phyloP scores from a whole-genome alignment of 2,329 filamentous ascomycete genomes.

The Alternaria ventricosa region DNA sequence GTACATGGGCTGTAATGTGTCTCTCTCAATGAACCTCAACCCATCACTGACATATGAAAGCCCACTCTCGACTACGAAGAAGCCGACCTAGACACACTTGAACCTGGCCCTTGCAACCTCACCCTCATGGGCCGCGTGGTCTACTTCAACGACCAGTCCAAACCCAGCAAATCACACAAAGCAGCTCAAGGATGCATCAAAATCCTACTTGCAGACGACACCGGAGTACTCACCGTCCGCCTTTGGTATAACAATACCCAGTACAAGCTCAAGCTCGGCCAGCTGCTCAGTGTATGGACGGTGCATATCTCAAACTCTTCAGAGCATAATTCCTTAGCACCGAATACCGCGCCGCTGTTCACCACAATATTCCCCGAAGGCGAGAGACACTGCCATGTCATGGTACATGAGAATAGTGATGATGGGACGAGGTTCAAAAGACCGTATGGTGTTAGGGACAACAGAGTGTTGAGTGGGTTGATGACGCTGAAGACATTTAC shows the following conservation, averaged over 20 bases:
- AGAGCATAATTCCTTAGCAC: conserved; percentile 50
- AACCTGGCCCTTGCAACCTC: conserved; percentile 59
- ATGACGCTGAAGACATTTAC: conserved; percentile 65
- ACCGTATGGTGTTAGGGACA: conserved; percentile 53
- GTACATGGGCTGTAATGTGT: conserved; percentile 20
- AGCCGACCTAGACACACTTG: conserved; percentile 55
- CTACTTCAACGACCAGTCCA: conserved; percentile 58
- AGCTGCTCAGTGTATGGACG: conserved; percentile 64
- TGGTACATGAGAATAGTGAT: conserved; percentile 59
- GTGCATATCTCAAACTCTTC: conserved; percentile 59
- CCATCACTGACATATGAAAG: conserved; percentile 40
- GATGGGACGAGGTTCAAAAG: conserved; percentile 53
- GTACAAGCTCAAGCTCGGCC: conserved; percentile 59
- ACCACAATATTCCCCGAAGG: conserved; percentile 66
- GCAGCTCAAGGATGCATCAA: conserved; percentile 61
- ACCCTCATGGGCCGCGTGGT: conserved; percentile 63
- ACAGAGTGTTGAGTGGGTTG: conserved; percentile 52
- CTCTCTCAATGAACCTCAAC: background rate
- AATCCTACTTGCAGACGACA: conserved; percentile 63
- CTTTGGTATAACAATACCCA: conserved; percentile 57
- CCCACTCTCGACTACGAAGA: conserved; percentile 58
- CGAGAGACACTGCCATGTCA: conserved; percentile 61
- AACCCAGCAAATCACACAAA: conserved; percentile 51
- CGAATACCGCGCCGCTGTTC: conserved; percentile 56
- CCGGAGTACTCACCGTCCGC: conserved; percentile 62